Conservation (phyloP, 345 rosid species). For the Hypericum perforatum region DNA sequence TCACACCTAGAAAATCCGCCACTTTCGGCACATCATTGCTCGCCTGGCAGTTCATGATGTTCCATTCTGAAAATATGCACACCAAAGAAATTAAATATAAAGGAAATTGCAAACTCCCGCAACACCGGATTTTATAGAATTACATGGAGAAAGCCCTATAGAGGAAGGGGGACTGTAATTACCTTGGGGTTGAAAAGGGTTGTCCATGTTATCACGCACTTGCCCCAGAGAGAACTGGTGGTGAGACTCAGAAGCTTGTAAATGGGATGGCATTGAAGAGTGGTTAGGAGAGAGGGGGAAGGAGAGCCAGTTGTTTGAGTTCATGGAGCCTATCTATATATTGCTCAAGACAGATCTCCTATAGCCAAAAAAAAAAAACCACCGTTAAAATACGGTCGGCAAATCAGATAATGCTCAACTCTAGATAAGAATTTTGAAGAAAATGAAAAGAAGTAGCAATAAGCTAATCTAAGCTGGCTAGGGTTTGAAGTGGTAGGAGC, state of each 20-base stretch:
- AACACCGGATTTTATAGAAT: not conserved
- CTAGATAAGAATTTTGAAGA: too few species aligned
- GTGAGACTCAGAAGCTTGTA: conserved; percentile 61
- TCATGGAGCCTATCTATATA: conserved; percentile 40
- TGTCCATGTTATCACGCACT: conserved; percentile 59
- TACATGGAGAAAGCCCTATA: not conserved
- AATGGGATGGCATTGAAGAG: conserved; percentile 56
- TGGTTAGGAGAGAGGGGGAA: conserved; percentile 86
- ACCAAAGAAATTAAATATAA: not conserved
- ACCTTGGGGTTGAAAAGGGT: conserved; percentile 91
- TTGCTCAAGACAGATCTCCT: too few species aligned
- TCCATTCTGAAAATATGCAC: conserved; percentile 54
- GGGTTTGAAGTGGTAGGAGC: too few species aligned
- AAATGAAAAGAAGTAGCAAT: too few species aligned
- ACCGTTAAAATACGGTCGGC: too few species aligned
- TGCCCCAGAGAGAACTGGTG: conserved; percentile 69
- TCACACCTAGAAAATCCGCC: conserved; percentile 90
- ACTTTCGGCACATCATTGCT: conserved; percentile 77
- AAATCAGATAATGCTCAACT: too few species aligned
- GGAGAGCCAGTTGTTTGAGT: conserved; percentile 97
- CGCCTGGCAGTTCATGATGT: conserved; percentile 50
- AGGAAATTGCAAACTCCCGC: not conserved
- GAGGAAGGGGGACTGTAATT: not conserved
- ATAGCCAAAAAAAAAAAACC: too few species aligned
- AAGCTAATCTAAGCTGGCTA: too few species aligned